A percentile compares a stretch with the other conserved stretches of the same genome.
Conservation (phyloP, 2,329 filamentous ascomycete genomes). For the Microdochium bolleyi region DNA sequence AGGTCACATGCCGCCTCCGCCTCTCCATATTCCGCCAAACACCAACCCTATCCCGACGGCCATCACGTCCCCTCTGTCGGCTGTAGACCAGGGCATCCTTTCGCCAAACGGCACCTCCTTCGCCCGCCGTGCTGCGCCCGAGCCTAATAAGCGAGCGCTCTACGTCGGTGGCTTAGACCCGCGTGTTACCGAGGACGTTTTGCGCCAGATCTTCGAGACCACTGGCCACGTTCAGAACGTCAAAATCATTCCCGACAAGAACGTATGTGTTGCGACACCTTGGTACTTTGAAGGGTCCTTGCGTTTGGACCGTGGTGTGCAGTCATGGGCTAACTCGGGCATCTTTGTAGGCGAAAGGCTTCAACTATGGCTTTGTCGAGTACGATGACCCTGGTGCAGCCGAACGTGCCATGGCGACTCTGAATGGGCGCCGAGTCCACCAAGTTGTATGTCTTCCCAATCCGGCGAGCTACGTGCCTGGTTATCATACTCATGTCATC, state of each 20-base stretch:
- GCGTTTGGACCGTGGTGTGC: background rate
- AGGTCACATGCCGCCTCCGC: conserved; percentile 79
- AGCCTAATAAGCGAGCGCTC: conserved; percentile 96
- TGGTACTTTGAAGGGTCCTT: background rate
- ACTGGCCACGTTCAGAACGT: conserved; percentile 97
- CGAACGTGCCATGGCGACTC: conserved; percentile 92
- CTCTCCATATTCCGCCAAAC: conserved; percentile 91
- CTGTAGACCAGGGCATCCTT: conserved; percentile 55
- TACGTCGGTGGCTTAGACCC: conserved; percentile 95
- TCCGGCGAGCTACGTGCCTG: background rate
- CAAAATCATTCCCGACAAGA: conserved; percentile 99
- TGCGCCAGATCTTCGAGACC: conserved; percentile 98
- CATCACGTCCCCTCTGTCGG: conserved; percentile 80
- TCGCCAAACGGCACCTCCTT: conserved; percentile 80
- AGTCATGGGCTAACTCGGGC: conserved; percentile 6
- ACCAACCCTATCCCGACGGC: conserved; percentile 91
- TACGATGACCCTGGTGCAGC: conserved; percentile 96
- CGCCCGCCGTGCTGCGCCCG: conserved; percentile 82
- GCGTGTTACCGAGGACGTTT: conserved; percentile 88
- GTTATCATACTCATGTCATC: conserved; percentile 2
- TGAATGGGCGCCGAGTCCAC: conserved; percentile 92
- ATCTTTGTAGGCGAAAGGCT: conserved; percentile 73
- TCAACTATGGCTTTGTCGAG: conserved; percentile 98
- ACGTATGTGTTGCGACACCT: conserved; percentile 54
- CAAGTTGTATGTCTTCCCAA: conserved; percentile 64